Evolutionary conservation across 2,329 filamentous ascomycete species (phyloP), one percentile per base, ranked within the genome.

Genomic region (Venturia pyrina): DNA sequence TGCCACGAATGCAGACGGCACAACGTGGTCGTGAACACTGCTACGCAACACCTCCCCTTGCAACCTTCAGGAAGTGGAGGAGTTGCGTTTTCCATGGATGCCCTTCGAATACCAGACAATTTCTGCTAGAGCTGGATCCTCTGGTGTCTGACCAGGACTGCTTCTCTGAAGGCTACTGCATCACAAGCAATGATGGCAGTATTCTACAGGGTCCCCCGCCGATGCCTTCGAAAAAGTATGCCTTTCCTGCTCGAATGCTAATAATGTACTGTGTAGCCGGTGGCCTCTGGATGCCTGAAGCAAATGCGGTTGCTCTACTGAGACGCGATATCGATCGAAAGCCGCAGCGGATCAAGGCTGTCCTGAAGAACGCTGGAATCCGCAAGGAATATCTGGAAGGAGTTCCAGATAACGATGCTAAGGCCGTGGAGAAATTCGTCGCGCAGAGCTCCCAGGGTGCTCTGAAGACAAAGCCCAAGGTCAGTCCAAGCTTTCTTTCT

Each of bases 381-480:
- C 84, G 85, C 67, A 80, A 80, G 65, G 82, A 81, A 6, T 93
- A 93, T 73, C 82, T 93, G 61, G 82, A 83, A 1, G 80, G 81
- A 4, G 77, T 80, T 24, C 75, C 80, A 65, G 79, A 81, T 63
- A 80, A 85, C 65, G 82, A 86, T 67, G 81, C 84, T 68, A 84
- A 84, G 62, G 87, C 82, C 21, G 75, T 95, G 5, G 82, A 85
- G 69, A 89, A 88, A 0, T 96, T 96, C 75, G 82, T 84, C 28
- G 81, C 80, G 19, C 71, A 72, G 56, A 97, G 96, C 71, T 79
- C 84, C 69, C 85, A 87, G 67, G 89, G 85, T 68, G 91, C 91
- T 17, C 80, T 97, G 63, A 96, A 96, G 81, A 93, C 86, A 46
- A 88, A 88, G 73, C 93, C 93, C 5, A 93, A 93, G 85, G 91